These are phyloP conservation scores for Wickerhamiella australiensis DNA, from an alignment of 805 yeast genomes.

Conservation along the genomic window DNA sequence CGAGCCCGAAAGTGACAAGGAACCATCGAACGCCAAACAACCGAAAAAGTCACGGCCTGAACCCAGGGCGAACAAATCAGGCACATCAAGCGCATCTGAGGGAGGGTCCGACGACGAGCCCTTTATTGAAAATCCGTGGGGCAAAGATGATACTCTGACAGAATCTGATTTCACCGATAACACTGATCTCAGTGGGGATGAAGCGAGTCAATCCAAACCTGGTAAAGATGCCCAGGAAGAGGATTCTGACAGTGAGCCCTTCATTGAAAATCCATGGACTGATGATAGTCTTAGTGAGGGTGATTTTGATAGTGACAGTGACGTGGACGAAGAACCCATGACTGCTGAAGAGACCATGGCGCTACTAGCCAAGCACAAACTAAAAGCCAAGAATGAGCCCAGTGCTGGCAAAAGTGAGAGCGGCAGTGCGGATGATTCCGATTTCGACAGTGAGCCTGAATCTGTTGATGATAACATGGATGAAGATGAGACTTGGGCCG, in stretches of 20 bases:
- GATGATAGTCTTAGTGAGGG: conserved; percentile 17
- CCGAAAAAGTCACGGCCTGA: no score
- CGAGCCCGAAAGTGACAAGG: conserved; percentile 10
- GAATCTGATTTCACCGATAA: conserved; percentile 17
- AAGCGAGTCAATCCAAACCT: neutral
- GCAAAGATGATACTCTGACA: conserved; percentile 15
- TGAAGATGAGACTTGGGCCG: conserved; percentile 18
- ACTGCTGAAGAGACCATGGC: conserved; percentile 20
- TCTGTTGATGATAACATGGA: conserved; percentile 14
- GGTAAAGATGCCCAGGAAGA: conserved; percentile 2
- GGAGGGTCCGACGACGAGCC: conserved; percentile 8
- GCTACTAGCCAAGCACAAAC: conserved; percentile 15
- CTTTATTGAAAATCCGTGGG: conserved; percentile 12
- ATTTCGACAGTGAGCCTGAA: conserved; percentile 13
- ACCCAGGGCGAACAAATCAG: conserved; percentile 4
- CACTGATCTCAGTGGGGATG: conserved; percentile 12
- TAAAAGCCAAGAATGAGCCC: conserved; percentile 4
- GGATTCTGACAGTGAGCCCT: conserved; percentile 8
- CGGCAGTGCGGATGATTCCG: conserved; percentile 20
- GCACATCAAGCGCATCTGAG: neutral
- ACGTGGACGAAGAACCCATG: conserved; percentile 12
- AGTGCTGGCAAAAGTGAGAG: conserved; percentile 10
- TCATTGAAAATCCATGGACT: conserved; percentile 13
- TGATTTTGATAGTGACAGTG: conserved; percentile 22
- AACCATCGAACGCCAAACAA: neutral